phyloP scores from a whole-genome alignment of 2,329 filamentous ascomycete genomes.

The Pseudofabraea citricarpa region DNA sequence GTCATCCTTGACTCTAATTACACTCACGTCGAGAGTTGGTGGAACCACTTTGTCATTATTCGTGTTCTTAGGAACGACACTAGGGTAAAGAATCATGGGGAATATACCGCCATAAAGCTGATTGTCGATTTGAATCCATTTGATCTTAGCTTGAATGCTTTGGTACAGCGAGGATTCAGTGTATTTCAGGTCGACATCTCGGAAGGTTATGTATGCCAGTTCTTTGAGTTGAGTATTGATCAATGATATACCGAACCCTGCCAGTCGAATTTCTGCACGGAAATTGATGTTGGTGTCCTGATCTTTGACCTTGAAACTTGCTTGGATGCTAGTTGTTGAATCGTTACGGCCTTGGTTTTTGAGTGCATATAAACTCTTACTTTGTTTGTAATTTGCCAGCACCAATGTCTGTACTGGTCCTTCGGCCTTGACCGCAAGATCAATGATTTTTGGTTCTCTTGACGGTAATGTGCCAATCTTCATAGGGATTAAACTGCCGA shows the following conservation, averaged over 20 bases:
- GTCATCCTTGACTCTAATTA: conserved; percentile 95
- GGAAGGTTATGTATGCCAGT: conserved; percentile 86
- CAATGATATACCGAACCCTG: conserved; percentile 87
- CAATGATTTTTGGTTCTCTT: conserved; percentile 76
- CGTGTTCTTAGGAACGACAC: conserved; percentile 93
- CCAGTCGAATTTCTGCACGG: conserved; percentile 80
- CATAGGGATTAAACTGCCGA: conserved; percentile 93
- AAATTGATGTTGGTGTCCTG: conserved; percentile 85
- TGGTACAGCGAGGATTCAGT: conserved; percentile 92
- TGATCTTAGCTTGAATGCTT: conserved; percentile 83
- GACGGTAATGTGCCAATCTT: conserved; percentile 62
- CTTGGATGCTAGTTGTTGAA: conserved; percentile 45
- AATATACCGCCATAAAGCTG: conserved; percentile 98
- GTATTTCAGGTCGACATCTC: conserved; percentile 86
- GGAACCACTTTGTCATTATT: conserved; percentile 88
- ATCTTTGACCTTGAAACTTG: conserved; percentile 91
- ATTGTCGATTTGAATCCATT: conserved; percentile 99
- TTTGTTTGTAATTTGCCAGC: conserved; percentile 87
- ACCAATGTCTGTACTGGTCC: conserved; percentile 94
- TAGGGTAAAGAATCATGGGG: conserved; percentile 94
- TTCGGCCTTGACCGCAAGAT: conserved; percentile 92
- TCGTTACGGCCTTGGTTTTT: conserved; percentile 50
- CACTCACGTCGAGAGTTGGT: conserved; percentile 85
- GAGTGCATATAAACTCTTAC: conserved; percentile 77
- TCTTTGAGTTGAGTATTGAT: conserved; percentile 91